These are phyloP conservation scores for Cupressus sempervirens DNA, from an alignment of 75 land plant genomes.

Conservation along the genomic window DNA sequence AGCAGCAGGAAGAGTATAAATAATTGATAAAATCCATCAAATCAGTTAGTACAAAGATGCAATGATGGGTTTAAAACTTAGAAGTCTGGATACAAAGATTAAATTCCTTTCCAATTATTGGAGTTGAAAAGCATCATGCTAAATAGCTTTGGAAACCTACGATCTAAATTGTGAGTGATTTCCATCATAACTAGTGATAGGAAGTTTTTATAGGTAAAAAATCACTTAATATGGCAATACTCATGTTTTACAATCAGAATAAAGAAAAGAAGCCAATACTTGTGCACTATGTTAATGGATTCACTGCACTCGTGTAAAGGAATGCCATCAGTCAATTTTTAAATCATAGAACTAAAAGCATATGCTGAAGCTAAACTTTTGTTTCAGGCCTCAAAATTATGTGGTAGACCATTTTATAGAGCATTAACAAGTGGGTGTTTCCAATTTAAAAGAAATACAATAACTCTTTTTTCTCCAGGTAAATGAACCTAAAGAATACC, in stretches of 20 bases:
- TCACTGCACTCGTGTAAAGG: too few species aligned
- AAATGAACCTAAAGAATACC: too few species aligned
- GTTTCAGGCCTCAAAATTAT: not conserved
- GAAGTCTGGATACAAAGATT: not conserved
- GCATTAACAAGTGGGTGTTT: not conserved
- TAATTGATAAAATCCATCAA: not conserved
- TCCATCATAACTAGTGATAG: not conserved
- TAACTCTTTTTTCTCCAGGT: too few species aligned
- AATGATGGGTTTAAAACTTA: too few species aligned
- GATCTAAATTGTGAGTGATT: not conserved
- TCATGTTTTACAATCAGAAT: not conserved
- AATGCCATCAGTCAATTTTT: too few species aligned
- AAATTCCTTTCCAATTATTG: not conserved
- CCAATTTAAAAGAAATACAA: too few species aligned
- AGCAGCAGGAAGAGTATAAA: not conserved
- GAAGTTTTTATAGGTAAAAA: not conserved
- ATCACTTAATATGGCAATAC: not conserved
- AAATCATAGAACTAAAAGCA: too few species aligned
- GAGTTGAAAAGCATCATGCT: not conserved
- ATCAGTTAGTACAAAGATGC: not conserved
- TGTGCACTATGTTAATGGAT: too few species aligned
- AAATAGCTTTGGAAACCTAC: not conserved
- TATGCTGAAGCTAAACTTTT: too few species aligned
- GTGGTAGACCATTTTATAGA: not conserved
- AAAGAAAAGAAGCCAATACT: too few species aligned